Evolutionary conservation across 768 basidiomycete genomes (phyloP).

Genomic region (Plicaturopsis crispa): DNA sequence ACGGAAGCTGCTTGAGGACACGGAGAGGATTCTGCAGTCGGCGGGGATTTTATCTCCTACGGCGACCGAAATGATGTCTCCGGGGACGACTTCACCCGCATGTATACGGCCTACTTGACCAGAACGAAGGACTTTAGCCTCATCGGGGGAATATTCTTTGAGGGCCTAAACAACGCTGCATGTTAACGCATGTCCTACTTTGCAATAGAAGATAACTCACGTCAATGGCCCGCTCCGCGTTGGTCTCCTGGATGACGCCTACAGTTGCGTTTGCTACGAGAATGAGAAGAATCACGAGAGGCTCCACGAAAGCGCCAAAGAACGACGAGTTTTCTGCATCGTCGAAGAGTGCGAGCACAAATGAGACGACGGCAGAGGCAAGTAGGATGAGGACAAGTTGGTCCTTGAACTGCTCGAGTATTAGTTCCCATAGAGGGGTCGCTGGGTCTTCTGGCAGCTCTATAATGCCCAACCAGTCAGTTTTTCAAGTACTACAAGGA

Average conservation of each 20-base stretch:
- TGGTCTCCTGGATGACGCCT: conserved; percentile 94
- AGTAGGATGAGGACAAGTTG: conserved; percentile 96
- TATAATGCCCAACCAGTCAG: conserved; percentile 23
- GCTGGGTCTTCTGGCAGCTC: conserved; percentile 89
- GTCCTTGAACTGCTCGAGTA: conserved; percentile 99
- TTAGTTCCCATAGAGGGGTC: conserved; percentile 88
- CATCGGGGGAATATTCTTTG: conserved; percentile 95
- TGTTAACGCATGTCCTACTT: background rate
- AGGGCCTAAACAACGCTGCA: conserved; percentile 53
- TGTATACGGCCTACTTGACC: conserved; percentile 68
- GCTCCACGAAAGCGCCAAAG: conserved; percentile 90
- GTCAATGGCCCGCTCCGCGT: conserved; percentile 95
- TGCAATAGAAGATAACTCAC: conserved; percentile 40
- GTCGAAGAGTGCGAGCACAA: conserved; percentile 86
- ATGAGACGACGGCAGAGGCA: conserved; percentile 88
- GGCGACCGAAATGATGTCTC: conserved; percentile 84
- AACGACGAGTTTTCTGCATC: conserved; percentile 57
- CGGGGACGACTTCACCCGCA: conserved; percentile 87
- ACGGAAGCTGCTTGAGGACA: conserved; percentile 90
- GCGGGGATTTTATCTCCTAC: conserved; percentile 96
- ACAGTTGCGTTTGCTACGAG: conserved; percentile 96
- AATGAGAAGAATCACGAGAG: conserved; percentile 90
- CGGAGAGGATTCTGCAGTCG: conserved; percentile 83
- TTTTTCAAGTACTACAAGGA: background rate
- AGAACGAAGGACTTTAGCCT: conserved; percentile 82